These are phyloP conservation scores for Eremochloa ophiuroides DNA, from an alignment of 176 grass and related monocot species.

Conservation along the genomic window DNA sequence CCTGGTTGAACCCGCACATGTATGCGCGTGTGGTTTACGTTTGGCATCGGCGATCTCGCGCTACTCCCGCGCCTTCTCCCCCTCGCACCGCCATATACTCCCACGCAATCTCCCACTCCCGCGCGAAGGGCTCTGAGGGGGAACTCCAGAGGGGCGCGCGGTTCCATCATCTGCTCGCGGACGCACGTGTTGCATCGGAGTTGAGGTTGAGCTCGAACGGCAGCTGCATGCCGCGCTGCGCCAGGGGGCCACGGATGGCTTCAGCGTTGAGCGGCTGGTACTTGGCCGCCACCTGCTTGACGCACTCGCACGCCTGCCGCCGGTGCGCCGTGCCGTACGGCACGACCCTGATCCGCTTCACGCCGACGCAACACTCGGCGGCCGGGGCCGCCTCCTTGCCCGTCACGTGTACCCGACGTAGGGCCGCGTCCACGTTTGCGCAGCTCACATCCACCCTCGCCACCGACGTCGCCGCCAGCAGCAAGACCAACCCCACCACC, in stretches of 20 bases:
- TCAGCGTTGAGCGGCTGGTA: constrained; percentile 25
- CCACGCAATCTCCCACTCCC: too few species aligned
- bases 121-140: too few species aligned
- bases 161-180: too few species aligned
- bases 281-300: constrained; percentile 43
- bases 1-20: too few species aligned
- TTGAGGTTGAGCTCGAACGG: constrained; percentile 40
- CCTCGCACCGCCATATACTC: too few species aligned
- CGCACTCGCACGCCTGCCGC: constrained; percentile 52
- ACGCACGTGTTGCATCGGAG: constrained; percentile 58
- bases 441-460: constrained; percentile 30
- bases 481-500: too few species aligned
- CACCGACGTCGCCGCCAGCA: neutral
- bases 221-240: constrained; percentile 28
- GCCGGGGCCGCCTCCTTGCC: constrained; percentile 39
- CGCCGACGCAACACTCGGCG: constrained; percentile 38
- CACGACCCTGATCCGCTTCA: constrained; percentile 33
- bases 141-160: too few species aligned
- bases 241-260: constrained; percentile 35
- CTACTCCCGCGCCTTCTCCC: too few species aligned
- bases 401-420: constrained; percentile 55
- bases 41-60: too few species aligned
- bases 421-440: constrained; percentile 35
- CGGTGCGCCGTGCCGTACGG: constrained; percentile 30
- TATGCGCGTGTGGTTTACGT: too few species aligned